Percentiles rank a stretch among this genome's conserved stretches.
Evolutionary conservation across 345 rosid species (phyloP).

Genomic region (Dimocarpus longan): DNA sequence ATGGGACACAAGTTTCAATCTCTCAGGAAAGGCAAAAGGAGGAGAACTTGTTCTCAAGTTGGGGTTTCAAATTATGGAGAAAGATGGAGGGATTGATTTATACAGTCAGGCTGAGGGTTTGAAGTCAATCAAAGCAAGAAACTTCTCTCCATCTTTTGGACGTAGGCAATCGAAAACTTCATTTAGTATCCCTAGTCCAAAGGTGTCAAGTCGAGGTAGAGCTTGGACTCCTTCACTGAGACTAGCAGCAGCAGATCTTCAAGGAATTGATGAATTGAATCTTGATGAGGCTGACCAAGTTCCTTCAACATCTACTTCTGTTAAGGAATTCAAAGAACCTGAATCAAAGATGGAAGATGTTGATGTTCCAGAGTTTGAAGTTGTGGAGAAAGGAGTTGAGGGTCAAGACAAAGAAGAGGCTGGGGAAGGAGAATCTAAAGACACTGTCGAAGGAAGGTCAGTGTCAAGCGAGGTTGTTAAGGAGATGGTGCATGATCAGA

Average conservation of each 20-base stretch:
- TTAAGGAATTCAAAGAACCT: constrained; percentile 34
- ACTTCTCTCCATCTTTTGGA: constrained; percentile 53
- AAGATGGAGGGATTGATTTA: constrained; percentile 86
- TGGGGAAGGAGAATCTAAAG: constrained; percentile 35
- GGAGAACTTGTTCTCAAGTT: constrained; percentile 77
- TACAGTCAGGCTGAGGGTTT: constrained; percentile 59
- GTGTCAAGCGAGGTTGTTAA: constrained; percentile 62
- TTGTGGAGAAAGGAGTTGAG: constrained; percentile 91
- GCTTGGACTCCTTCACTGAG: constrained; percentile 66
- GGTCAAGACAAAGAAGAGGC: constrained; percentile 51
- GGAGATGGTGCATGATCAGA: constrained; percentile 65
- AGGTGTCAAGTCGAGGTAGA: constrained; percentile 54
- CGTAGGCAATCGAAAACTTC: constrained; percentile 82
- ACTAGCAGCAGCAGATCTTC: constrained; percentile 49
- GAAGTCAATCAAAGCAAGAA: constrained; percentile 46
- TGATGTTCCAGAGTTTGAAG: constrained; percentile 78
- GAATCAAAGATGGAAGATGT: constrained; percentile 57
- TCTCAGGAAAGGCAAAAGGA: constrained; percentile 89
- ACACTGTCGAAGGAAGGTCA: constrained; percentile 44
- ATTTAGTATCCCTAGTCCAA: constrained; percentile 90
- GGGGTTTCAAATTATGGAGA: constrained; percentile 96
- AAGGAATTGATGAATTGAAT: constrained; percentile 79
- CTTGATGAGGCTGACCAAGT: constrained; percentile 75
- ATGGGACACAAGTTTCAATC: constrained; percentile 76
- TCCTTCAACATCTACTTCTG: constrained; percentile 18